Conservation (phyloP, 202 grass and related monocot genomes). For the Setaria viridis region DNA sequence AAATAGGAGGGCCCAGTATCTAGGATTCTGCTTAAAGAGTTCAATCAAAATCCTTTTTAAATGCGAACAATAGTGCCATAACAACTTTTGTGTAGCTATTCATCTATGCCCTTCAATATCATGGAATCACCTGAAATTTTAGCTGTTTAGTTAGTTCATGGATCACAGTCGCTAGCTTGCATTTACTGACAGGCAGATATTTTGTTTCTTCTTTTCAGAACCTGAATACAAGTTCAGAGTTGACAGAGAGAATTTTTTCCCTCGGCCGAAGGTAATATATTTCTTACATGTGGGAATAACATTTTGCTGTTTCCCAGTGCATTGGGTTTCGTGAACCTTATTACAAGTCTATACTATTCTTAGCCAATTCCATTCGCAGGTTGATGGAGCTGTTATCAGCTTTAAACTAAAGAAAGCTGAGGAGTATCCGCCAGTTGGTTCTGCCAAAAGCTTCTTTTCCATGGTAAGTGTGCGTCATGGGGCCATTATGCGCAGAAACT, state of each 20-base stretch:
- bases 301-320: background rate
- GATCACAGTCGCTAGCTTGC: background rate
- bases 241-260: slow-evolving; percentile 83
- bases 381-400: slow-evolving; percentile 89
- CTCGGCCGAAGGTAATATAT: slow-evolving; percentile 75
- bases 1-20: background rate
- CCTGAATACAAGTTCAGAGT: slow-evolving; percentile 91
- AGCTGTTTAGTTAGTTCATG: slow-evolving; percentile 1
- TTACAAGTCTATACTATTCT: background rate
- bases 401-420: slow-evolving; percentile 79
- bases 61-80: background rate
- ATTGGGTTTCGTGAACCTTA: background rate
- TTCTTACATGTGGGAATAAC: background rate
- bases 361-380: slow-evolving; percentile 50
- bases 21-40: slow-evolving; percentile 23
- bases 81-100: background rate
- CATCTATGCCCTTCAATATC: background rate
- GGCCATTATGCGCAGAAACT: background rate
- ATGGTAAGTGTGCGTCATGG: slow-evolving; percentile 52
- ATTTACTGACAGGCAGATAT: background rate
- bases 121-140: slow-evolving; percentile 1
- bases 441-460: slow-evolving; percentile 87
- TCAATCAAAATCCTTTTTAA: background rate
- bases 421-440: slow-evolving; percentile 77
- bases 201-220: slow-evolving; percentile 64